Conservation (phyloP, 768 basidiomycete genomes). For the Plicaturopsis crispa region DNA sequence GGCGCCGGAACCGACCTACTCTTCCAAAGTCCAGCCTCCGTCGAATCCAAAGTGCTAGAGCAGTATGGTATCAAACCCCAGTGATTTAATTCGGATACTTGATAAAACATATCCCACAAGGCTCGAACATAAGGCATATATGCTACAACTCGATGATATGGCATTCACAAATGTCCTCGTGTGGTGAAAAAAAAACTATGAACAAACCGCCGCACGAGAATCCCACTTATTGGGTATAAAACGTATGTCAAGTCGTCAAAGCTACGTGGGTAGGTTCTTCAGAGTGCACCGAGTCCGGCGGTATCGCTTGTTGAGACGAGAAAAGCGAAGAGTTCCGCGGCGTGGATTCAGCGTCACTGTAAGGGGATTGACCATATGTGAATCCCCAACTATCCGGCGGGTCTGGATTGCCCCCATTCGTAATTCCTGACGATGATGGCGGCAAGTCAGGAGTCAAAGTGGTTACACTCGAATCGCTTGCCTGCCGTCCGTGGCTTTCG, state of each 20-base stretch:
- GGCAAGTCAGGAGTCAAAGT: constrained; percentile 2
- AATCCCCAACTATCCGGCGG: constrained; percentile 30
- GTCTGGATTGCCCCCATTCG: constrained; percentile 22
- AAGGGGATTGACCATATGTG: constrained; percentile 31
- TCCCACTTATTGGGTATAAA: background rate
- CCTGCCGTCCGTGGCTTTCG: constrained; percentile 38
- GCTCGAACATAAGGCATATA: too few species aligned
- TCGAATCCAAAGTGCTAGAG: constrained; percentile 40
- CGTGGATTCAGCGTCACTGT: constrained; percentile 13
- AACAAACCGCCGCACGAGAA: background rate
- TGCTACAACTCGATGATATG: too few species aligned
- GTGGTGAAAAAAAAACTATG: background rate
- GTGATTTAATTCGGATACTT: background rate
- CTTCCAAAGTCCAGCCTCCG: constrained; percentile 78
- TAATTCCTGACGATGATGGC: constrained; percentile 17
- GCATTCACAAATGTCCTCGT: background rate
- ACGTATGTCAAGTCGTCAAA: constrained; percentile 1
- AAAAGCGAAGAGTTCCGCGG: constrained; percentile 22
- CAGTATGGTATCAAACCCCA: constrained; percentile 55
- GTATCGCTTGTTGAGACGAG: constrained; percentile 3
- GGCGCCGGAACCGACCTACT: constrained; percentile 77
- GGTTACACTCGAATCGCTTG: constrained; percentile 15
- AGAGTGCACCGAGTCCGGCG: background rate
- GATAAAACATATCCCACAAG: too few species aligned
- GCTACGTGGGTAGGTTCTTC: constrained; percentile 2